A percentile compares a stretch with the other conserved stretches of the same genome.
Evolutionary conservation across 1,284 basidiomycete genomes (phyloP).

Genomic region (Coniferiporia sulphurascens): DNA sequence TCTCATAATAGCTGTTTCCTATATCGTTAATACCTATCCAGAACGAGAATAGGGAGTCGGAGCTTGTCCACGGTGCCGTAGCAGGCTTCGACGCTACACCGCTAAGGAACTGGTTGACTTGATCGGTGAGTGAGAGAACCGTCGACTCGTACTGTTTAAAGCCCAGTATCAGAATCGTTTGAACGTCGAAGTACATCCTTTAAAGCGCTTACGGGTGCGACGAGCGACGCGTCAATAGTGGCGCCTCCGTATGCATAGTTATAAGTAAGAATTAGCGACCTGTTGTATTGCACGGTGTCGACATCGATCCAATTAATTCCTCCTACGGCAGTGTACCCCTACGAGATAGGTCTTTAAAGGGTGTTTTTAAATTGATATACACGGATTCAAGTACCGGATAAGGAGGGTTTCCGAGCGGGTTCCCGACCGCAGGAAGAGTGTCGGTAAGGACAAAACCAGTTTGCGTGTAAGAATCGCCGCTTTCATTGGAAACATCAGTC

Average conservation of each 20-base stretch:
- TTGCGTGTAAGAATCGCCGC: constrained; percentile 57
- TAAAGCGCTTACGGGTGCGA: constrained; percentile 20
- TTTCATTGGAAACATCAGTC: constrained; percentile 20
- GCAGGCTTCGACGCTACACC: constrained; percentile 40
- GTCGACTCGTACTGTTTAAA: constrained; percentile 34
- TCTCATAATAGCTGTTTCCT: constrained; percentile 44
- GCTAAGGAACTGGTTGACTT: constrained; percentile 48
- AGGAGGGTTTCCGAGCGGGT: constrained; percentile 53
- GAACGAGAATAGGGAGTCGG: constrained; percentile 49
- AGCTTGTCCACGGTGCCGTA: constrained; percentile 46
- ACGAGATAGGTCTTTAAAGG: background rate
- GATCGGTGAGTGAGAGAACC: constrained; percentile 48
- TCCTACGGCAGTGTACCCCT: constrained; percentile 50
- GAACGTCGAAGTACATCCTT: background rate
- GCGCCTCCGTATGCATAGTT: constrained; percentile 60
- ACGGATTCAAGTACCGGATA: constrained; percentile 36
- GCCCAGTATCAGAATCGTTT: background rate
- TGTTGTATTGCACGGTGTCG: constrained; percentile 45
- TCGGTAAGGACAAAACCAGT: constrained; percentile 43
- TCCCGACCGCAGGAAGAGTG: constrained; percentile 39
- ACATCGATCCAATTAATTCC: constrained; percentile 57
- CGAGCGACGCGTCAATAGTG: constrained; percentile 49
- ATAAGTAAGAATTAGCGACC: constrained; percentile 48
- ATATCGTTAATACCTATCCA: constrained; percentile 64
- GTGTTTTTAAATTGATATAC: background rate